Conservation (phyloP, 768 basidiomycete genomes). For the Phylloporus arenicola region DNA sequence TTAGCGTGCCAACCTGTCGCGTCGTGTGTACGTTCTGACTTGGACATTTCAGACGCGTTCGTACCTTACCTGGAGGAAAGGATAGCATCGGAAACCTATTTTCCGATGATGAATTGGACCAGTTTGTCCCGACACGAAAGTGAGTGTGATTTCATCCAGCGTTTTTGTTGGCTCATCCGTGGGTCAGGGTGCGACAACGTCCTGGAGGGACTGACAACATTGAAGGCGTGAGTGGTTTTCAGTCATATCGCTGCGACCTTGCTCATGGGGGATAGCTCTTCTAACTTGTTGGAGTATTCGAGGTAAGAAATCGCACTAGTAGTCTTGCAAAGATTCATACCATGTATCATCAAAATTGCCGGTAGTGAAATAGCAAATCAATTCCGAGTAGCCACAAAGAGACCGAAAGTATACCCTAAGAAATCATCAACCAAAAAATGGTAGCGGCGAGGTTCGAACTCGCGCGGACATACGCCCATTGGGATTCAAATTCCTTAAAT, state of each 20-base stretch:
- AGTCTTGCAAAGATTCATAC: not conserved
- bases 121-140: conserved; percentile 70
- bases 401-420: not conserved
- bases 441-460: conserved; percentile 90
- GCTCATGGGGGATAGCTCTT: conserved; percentile 25
- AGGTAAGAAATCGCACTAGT: not conserved
- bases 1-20: conserved; percentile 17
- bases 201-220: conserved; percentile 67
- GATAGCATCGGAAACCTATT: conserved; percentile 37
- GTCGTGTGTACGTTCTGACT: not conserved
- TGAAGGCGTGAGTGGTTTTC: conserved; percentile 28
- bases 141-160: conserved; percentile 21
- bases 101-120: conserved; percentile 36
- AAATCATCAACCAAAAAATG: conserved; percentile 32
- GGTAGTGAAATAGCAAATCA: not conserved
- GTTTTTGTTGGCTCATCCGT: not conserved
- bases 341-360: not conserved
- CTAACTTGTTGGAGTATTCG: conserved; percentile 2
- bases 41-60: conserved; percentile 28
- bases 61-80: conserved; percentile 28
- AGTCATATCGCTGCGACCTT: not conserved
- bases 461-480: conserved; percentile 81
- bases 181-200: conserved; percentile 54
- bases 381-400: not conserved
- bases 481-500: conserved; percentile 78